Conservation (phyloP, 768 basidiomycete genomes). For the Termitomyces sp. region DNA sequence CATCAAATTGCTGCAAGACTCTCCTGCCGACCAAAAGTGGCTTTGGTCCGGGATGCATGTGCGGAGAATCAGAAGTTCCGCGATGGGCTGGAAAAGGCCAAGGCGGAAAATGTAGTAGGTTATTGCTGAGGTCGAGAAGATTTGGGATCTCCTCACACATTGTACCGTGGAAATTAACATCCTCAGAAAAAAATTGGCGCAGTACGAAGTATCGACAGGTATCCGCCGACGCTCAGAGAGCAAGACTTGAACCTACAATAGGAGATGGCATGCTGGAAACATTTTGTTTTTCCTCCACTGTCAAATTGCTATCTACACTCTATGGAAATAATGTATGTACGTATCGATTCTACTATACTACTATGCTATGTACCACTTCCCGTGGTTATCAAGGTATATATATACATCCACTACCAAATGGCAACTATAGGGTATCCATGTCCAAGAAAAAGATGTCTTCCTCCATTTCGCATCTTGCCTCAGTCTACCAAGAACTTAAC, state of each 20-base stretch:
- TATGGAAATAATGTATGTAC: not conserved
- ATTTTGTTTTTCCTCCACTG: too few species aligned
- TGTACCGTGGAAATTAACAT: not conserved
- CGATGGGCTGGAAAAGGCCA: not conserved
- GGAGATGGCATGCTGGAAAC: too few species aligned
- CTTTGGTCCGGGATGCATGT: constrained; percentile 1
- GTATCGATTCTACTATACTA: not conserved
- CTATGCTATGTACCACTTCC: not conserved
- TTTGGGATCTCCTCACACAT: not conserved
- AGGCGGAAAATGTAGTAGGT: not conserved
- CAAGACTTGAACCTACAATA: too few species aligned
- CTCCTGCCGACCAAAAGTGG: not conserved
- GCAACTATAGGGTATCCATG: not conserved
- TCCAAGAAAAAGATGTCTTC: not conserved
- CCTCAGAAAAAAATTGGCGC: not conserved
- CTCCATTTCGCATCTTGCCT: not conserved
- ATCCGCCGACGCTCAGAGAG: too few species aligned
- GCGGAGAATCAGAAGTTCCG: not conserved
- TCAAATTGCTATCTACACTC: not conserved
- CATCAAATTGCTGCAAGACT: not conserved
- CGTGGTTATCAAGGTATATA: not conserved
- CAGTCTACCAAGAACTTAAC: too few species aligned
- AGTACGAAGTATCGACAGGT: not conserved
- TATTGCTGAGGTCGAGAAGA: not conserved
- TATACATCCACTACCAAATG: not conserved